A percentile compares a stretch with the other conserved stretches of the same genome.
Evolutionary conservation across 305 asterid species (phyloP).

Genomic region (Fraxinus paxiana): DNA sequence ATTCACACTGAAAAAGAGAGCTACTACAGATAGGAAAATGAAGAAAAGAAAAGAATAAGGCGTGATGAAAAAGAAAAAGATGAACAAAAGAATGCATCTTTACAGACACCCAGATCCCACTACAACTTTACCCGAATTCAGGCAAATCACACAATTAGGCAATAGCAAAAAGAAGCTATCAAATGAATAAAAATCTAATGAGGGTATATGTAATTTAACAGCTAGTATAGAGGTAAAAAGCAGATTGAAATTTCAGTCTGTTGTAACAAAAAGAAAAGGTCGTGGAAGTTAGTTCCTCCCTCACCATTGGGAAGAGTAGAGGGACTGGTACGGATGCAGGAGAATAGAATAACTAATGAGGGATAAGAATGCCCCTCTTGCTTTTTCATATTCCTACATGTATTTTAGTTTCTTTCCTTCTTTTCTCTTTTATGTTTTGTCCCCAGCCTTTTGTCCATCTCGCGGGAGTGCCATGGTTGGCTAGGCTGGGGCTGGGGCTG

Average conservation of each 20-base stretch:
- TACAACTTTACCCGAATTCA: slow-evolving; percentile 27
- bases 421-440: slow-evolving; percentile 28
- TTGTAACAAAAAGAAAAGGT: slow-evolving; percentile 22
- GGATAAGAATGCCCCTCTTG: slow-evolving; percentile 9
- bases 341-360: slow-evolving; percentile 15
- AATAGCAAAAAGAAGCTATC: slow-evolving; percentile 2
- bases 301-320: slow-evolving; percentile 26
- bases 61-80: slow-evolving; percentile 38
- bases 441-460: slow-evolving; percentile 49
- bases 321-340: neutral
- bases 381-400: slow-evolving; percentile 10
- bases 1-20: slow-evolving; percentile 46
- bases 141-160: slow-evolving; percentile 31
- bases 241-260: slow-evolving; percentile 19
- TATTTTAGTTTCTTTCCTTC: slow-evolving; percentile 23
- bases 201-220: neutral
- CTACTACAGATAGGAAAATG: slow-evolving; percentile 33
- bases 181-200: neutral
- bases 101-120: slow-evolving; percentile 61
- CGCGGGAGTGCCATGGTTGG: slow-evolving; percentile 58
- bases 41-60: slow-evolving; percentile 19
- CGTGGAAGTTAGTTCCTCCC: slow-evolving; percentile 24
- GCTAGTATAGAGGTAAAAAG: neutral
- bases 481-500: neutral
- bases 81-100: slow-evolving; percentile 56